Evolutionary conservation across 768 basidiomycete genomes (phyloP).

Genomic region (Hericium erinaceus): DNA sequence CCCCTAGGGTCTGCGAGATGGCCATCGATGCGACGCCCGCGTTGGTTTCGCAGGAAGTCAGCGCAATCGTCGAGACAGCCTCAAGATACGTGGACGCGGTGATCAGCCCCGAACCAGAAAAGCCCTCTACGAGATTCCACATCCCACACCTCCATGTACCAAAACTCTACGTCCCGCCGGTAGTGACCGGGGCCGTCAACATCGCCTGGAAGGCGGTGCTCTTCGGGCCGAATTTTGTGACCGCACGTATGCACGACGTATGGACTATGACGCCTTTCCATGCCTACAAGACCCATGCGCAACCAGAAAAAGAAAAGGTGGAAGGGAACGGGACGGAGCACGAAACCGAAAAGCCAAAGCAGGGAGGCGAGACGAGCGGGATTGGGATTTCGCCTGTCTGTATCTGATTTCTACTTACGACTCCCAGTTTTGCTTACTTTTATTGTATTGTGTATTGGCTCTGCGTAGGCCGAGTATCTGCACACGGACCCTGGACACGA

Average conservation of each 20-base stretch:
- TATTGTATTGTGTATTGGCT: slow-evolving; percentile 16
- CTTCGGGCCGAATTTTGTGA: slow-evolving; percentile 23
- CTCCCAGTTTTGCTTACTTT: slow-evolving; percentile 9
- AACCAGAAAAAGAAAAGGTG: neutral
- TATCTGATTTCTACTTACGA: slow-evolving; percentile 31
- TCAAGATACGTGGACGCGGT: slow-evolving; percentile 11
- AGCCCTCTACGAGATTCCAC: neutral
- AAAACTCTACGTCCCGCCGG: slow-evolving; percentile 19
- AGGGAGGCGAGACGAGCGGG: slow-evolving; percentile 14
- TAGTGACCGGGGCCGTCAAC: slow-evolving; percentile 18
- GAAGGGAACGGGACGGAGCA: neutral
- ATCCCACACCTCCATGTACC: neutral
- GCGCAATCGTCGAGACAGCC: slow-evolving; percentile 4
- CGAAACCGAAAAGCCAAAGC: slow-evolving; percentile 5
- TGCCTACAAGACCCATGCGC: neutral
- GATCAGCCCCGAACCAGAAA: slow-evolving; percentile 15
- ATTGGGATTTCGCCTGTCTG: slow-evolving; percentile 33
- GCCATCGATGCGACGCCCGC: slow-evolving; percentile 20
- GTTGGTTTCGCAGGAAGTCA: slow-evolving; percentile 17
- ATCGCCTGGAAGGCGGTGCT: slow-evolving; percentile 23
- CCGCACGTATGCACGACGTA: slow-evolving; percentile 24
- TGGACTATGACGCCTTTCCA: slow-evolving; percentile 18
- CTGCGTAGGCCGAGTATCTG: slow-evolving; percentile 4
- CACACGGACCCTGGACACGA: slow-evolving; percentile 7
- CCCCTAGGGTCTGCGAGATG: slow-evolving; percentile 24